phyloP scores from a whole-genome alignment of 23 red algal genomes.

The Gracilaria domingensis region DNA sequence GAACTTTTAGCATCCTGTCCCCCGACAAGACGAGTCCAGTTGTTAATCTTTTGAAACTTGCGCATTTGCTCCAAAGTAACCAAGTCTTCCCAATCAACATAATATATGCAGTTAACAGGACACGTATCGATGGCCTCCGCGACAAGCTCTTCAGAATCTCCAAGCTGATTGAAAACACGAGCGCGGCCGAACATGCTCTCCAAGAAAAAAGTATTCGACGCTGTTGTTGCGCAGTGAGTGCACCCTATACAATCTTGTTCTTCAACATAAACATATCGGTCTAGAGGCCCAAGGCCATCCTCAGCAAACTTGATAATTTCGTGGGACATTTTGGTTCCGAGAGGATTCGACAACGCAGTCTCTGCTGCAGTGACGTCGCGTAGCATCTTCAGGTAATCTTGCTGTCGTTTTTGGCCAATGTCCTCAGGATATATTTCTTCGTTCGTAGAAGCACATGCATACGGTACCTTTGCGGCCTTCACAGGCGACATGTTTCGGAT shows the following conservation, averaged over 20 bases:
- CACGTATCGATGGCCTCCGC: slow-evolving; percentile 81
- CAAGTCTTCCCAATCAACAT: slow-evolving; percentile 82
- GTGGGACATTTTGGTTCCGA: slow-evolving; percentile 63
- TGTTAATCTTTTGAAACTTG: slow-evolving; percentile 83
- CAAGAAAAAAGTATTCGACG: slow-evolving; percentile 80
- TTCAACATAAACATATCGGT: slow-evolving; percentile 86
- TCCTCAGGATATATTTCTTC: background rate
- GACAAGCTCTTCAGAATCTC: slow-evolving; percentile 54
- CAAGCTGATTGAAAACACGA: slow-evolving; percentile 74
- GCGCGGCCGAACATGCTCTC: slow-evolving; percentile 76
- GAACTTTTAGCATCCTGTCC: slow-evolving; percentile 34
- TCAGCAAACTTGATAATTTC: slow-evolving; percentile 60
- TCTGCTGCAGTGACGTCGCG: slow-evolving; percentile 53
- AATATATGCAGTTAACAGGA: slow-evolving; percentile 90
- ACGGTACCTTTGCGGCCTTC: background rate
- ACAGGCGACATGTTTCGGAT: background rate
- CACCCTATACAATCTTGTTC: slow-evolving; percentile 89
- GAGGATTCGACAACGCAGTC: slow-evolving; percentile 61
- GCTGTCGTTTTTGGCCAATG: background rate
- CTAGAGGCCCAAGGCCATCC: slow-evolving; percentile 57
- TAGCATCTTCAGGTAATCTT: slow-evolving; percentile 59
- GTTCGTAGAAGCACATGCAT: background rate
- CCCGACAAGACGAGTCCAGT: slow-evolving; percentile 77
- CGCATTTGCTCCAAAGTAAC: slow-evolving; percentile 75
- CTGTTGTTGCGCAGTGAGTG: slow-evolving; percentile 83